Base-by-base conservation (phyloP, 179 eudicot genomes). In the Camellia oleifera region DNA sequence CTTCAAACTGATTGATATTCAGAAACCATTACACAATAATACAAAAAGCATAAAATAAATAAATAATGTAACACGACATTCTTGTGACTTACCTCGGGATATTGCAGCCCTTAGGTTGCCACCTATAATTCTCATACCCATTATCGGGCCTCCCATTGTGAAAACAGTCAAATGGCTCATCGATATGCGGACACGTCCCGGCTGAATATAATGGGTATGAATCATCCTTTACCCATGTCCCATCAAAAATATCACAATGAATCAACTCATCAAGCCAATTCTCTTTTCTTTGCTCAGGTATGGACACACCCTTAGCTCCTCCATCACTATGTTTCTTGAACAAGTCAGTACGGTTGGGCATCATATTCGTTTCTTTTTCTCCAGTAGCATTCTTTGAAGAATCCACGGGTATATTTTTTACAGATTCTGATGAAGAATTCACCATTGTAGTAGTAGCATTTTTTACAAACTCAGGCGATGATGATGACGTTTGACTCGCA, bases 171-270 rank as follows among this genome's bases (percentile, higher is more conserved):
- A 93, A 93, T 1, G 91, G 87, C 68, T 90, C 92, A 65, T 91
- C 95, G 14, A 93, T 89, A 54, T 75, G 84, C 62, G 95, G 93
- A 73, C 97, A 91, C 20, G 93, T 90, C 65, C 97, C 95, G 56
- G 86, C 86, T 77, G 62, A 69, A 81, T 91, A 93, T 58, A 89
- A 80, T 3, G 97, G 97, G 77, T 87, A 85, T 4, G 90, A 83
- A 70, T 86, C 88, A 83, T 93, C 93, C 78, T 54, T 88, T 57
- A 93, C 95, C 97, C 95, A 93, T 75, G 78, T 74, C 68, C 97
- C 97, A 73, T 91, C 90, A 80, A 85, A 92, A 58, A 92, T 26
- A 82, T 92, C 82, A 69, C 97, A 93, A 50, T 79, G 23, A 5
- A 77, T 11, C 86, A 90, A 65, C 72, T 77, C 45, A 74, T 76